Evolutionary conservation across 108 stramenopile genomes (phyloP), one percentile per base, ranked within the genome.

Genomic region (Stephanodiscus minutulus): DNA sequence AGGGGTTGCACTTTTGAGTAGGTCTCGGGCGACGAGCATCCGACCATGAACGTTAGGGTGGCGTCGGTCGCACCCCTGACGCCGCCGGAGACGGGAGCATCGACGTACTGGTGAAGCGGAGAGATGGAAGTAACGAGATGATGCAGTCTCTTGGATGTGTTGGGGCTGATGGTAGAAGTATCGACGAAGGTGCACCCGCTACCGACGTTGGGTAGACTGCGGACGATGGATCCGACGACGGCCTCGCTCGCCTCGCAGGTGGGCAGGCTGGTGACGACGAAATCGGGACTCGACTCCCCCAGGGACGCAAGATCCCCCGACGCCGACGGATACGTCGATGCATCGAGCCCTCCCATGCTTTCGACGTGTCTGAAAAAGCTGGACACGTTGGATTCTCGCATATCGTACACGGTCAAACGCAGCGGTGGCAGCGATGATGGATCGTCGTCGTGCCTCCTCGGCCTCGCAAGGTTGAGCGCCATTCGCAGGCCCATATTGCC

Each of bases 31-130:
- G 70, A 62, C 8, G 69, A 59, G 54, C 87, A 89, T 47, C 97
- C 97, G 8, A 92, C 92, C 89, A 98, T 97, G 67, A 98, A 97
- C 8, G 97, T 97, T 1, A 98, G 88, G 12, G 93, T 96, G 9
- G 85, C 96, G 47, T 87, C 84, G 33, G 79, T 79, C 0, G 97
- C 97, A 9, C 96, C 97, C 15, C 87, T 83, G 20, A 94, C 91
- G 13, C 96, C 95, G n/a, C 95, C 96, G 25, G 91, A 92, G n/a
- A 98, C 96, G 13, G 97, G 97, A 1, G 97, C 96, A 77, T 96
- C 96, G 4, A 93, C 66, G 48, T 79, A 79, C 22, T 79, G 53
- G 55, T 68, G 60, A 37, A 68, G 39, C 12, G 78, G 44, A 46
- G 78, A 72, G 9, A 66, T 28, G 0, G 71, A 67, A n/a, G 66